These are phyloP conservation scores for Phytophthora tentaculata DNA, from an alignment of 352 stramenopile species.

Conservation along the genomic window DNA sequence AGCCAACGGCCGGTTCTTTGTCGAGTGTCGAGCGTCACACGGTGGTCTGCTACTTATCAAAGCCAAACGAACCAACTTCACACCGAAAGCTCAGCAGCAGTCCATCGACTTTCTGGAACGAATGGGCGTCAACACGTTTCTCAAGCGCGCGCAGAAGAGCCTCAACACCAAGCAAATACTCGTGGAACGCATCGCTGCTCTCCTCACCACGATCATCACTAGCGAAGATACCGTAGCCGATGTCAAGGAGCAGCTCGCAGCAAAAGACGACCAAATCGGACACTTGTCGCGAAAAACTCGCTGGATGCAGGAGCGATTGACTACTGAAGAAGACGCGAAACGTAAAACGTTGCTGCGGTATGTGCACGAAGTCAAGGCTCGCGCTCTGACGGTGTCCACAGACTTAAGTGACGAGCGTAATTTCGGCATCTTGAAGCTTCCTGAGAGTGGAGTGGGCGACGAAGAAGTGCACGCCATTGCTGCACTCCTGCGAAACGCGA, in stretches of 20 bases:
- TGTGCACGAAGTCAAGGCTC: constrained; percentile 94
- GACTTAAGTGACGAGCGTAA: constrained; percentile 14
- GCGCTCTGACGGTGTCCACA: constrained; percentile 23
- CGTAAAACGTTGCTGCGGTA: constrained; percentile 95
- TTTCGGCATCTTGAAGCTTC: constrained; percentile 68
- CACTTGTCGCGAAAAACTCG: constrained; percentile 76
- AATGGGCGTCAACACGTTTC: constrained; percentile 90
- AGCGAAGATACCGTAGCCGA: constrained; percentile 78
- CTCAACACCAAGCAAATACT: constrained; percentile 93
- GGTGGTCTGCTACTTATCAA: constrained; percentile 91
- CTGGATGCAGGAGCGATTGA: constrained; percentile 86
- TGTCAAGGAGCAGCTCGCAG: constrained; percentile 51
- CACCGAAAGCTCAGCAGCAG: constrained; percentile 51
- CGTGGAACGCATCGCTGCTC: constrained; percentile 88
- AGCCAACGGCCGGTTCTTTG: constrained; percentile 85
- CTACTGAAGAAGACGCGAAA: constrained; percentile 95
- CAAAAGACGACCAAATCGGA: constrained; percentile 84
- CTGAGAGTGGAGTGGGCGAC: constrained; percentile 92
- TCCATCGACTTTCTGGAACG: constrained; percentile 91
- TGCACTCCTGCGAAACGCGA: constrained; percentile 89
- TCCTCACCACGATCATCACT: constrained; percentile 74
- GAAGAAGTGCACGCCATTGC: constrained; percentile 96
- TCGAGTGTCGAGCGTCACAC: constrained; percentile 82
- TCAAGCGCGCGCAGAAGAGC: constrained; percentile 94
- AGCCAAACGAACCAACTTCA: constrained; percentile 89